phyloP scores from a whole-genome alignment of 106 monocot genomes.

The Narthecium ossifragum region DNA sequence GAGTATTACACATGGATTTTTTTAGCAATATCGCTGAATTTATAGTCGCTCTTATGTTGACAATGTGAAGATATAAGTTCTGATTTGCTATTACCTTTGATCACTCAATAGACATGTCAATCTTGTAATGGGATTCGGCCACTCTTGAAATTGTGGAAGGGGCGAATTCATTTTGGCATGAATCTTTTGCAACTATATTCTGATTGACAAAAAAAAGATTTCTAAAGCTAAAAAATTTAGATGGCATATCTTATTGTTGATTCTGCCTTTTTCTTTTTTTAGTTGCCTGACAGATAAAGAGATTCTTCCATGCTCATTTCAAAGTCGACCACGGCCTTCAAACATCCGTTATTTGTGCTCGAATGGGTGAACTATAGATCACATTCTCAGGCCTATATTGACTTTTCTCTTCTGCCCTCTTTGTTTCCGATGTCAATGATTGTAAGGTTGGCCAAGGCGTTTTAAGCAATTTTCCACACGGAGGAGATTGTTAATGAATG shows the following conservation, averaged over 20 bases:
- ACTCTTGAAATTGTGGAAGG: background rate
- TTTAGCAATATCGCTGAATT: constrained; percentile 97
- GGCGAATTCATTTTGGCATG: background rate
- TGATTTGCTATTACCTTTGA: background rate
- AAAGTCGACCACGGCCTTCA: constrained; percentile 77
- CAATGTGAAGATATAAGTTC: no score
- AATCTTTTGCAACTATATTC: no score
- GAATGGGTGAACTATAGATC: no score
- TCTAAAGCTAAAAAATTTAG: background rate
- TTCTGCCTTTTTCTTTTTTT: background rate
- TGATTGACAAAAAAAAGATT: no score
- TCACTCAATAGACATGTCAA: background rate
- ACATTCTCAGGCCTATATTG: no score
- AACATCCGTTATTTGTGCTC: constrained; percentile 56
- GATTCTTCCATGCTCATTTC: constrained; percentile 94
- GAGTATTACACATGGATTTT: constrained; percentile 99
- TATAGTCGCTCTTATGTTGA: no score
- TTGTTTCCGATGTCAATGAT: no score
- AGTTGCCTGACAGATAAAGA: constrained; percentile 48
- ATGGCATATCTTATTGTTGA: background rate
- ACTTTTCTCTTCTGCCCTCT: no score
- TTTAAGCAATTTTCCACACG: no score
- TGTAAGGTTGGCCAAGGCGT: no score
- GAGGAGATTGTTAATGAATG: no score
- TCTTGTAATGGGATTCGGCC: background rate